Evolutionary conservation across 2,329 filamentous ascomycete species (phyloP), one percentile per base, ranked within the genome.

Genomic region (Cordyceps cicadae): DNA sequence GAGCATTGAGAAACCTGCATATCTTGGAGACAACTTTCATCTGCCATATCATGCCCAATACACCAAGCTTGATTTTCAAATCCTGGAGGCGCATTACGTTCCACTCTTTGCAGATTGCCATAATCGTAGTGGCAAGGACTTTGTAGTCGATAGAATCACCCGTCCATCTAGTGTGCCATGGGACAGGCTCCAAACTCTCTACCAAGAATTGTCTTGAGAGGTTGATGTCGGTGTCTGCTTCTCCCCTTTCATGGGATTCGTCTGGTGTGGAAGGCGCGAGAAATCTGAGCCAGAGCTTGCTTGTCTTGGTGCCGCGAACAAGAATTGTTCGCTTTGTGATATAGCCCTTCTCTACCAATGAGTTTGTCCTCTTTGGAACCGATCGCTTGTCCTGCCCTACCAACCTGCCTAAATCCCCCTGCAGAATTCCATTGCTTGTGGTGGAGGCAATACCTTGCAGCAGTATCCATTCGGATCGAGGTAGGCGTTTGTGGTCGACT

Each of bases 331-430:
- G 77, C 69, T 87, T 87, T 55, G 79, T 79, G 53, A 85, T 81
- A 64, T 87, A 87, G 17, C 84, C 83, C 67, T 86, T 86, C 63
- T 77, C 76, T 5, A 81, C 77, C 1, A 87, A 74, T 3, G 78
- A 77, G 64, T 86, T 82, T 0, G 84, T 87, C 39, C 84, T 76
- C 61, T 81, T 84, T 3, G 84, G 84, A 1, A 87, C 77, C 1
- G 84, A 86, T 55, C 84, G 79, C 67, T 87, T 87, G 69, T 87
- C 84, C 68, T 87, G 84, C 24, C 79, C 77, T 14, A 82, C 82
- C 0, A 84, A 71, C 21, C 79, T 77, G 17, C 81, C 80, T 26
- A 87, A 74, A 62, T 86, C 83, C 46, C 81, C 81, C 70, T 87
- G 84, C 15, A 86, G 71, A 49, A 87, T 85, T 5, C 84, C 84